Evolutionary conservation across 805 yeast genomes (phyloP).

Genomic region (Barnettozyma sucrosica): DNA sequence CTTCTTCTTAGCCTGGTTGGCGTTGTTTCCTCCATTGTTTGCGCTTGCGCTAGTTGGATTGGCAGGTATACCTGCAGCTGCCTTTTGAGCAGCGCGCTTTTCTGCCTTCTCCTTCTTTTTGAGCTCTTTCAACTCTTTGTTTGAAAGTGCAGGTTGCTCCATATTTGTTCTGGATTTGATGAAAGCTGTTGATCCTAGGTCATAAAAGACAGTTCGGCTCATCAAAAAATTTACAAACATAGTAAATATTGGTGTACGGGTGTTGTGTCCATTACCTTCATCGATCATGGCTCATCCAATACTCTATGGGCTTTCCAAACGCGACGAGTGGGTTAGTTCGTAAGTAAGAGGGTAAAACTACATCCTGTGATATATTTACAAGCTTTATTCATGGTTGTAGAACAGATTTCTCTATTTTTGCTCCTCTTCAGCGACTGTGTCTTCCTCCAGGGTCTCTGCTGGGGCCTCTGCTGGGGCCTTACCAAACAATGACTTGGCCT

Average conservation of each 20-base stretch:
- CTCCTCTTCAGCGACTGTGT: neutral
- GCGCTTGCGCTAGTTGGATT: conserved; percentile 21
- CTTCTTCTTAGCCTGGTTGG: neutral
- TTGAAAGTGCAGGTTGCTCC: conserved; percentile 40
- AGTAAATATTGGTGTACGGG: neutral
- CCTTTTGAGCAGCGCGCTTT: conserved; percentile 83
- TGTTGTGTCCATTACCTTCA: conserved; percentile 2
- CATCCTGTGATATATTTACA: neutral
- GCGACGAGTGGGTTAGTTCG: neutral
- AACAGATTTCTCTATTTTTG: neutral
- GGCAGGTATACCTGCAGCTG: conserved; percentile 50
- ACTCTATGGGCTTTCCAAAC: too few relatives aligned
- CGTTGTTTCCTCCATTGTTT: conserved; percentile 25
- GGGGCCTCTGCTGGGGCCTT: neutral
- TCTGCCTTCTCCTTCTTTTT: conserved; percentile 90
- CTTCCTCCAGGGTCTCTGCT: neutral
- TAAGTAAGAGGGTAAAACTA: neutral
- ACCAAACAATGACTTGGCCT: conserved; percentile 11
- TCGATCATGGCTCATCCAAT: neutral
- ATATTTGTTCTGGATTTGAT: neutral
- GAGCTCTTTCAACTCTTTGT: conserved; percentile 80
- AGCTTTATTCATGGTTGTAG: neutral
- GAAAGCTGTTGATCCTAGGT: neutral
- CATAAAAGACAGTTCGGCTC: neutral
- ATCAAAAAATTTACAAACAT: neutral